A percentile compares a stretch with the other conserved stretches of the same genome.
These are phyloP conservation scores for Cystobasidium ongulense DNA, from an alignment of 768 basidiomycete genomes.

Conservation along the genomic window DNA sequence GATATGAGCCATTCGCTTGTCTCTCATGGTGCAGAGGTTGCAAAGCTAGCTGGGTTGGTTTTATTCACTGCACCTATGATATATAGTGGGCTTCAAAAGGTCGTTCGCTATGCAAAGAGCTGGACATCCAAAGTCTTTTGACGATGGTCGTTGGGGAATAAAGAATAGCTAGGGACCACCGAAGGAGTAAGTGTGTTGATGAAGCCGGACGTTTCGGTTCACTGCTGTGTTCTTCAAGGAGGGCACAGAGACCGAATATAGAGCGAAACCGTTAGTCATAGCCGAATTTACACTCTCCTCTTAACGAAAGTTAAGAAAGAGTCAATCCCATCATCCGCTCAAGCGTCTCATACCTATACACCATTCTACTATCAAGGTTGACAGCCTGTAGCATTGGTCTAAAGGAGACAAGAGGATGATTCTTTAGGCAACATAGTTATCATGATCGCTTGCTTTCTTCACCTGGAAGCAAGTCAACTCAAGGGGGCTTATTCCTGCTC, in stretches of 20 bases:
- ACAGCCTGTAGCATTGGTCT: background rate
- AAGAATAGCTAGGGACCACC: background rate
- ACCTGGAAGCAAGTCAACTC: background rate
- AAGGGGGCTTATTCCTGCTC: constrained; percentile 27
- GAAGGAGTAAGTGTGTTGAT: constrained; percentile 8
- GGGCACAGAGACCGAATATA: background rate
- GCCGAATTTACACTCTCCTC: background rate
- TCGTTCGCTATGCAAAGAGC: background rate
- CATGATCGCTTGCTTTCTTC: constrained; percentile 11
- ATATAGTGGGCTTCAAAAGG: background rate
- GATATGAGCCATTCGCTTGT: background rate
- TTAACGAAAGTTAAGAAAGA: background rate
- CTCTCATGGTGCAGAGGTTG: constrained; percentile 1
- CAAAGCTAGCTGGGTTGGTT: background rate
- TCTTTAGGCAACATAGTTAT: constrained; percentile 18
- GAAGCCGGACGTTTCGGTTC: constrained; percentile 19
- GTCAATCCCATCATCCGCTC: background rate
- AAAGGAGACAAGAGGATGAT: background rate
- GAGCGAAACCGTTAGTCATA: constrained; percentile 25
- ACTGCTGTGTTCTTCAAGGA: background rate
- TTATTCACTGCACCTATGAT: background rate
- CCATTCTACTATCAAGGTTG: background rate
- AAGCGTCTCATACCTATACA: background rate
- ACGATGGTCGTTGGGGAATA: background rate
- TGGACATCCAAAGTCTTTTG: background rate